These are phyloP conservation scores for Colletotrichum scovillei DNA, from an alignment of 2,329 filamentous ascomycete species.

Conservation along the genomic window DNA sequence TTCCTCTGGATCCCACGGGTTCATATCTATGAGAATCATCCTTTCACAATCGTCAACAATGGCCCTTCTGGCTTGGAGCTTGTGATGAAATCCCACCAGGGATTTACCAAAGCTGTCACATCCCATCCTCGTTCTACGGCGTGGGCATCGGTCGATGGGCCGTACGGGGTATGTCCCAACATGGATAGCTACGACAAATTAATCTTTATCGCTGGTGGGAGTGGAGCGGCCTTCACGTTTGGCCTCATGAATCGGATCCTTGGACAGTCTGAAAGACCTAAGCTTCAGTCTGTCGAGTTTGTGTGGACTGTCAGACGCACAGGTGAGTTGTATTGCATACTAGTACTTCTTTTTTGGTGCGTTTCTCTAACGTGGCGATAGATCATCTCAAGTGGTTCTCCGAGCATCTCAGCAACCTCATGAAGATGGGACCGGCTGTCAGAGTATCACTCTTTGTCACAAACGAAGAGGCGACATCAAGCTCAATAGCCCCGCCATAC, in stretches of 20 bases:
- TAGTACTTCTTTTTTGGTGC: background rate
- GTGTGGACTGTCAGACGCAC: constrained; percentile 14
- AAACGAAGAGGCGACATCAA: background rate
- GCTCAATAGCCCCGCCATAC: background rate
- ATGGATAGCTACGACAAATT: constrained; percentile 42
- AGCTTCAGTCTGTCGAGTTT: constrained; percentile 4
- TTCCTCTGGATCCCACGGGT: constrained; percentile 67
- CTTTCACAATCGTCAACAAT: constrained; percentile 64
- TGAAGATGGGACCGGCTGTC: background rate
- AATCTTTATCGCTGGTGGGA: constrained; percentile 39
- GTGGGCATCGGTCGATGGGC: constrained; percentile 62
- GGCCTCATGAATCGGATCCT: constrained; percentile 31
- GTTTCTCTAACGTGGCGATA: background rate
- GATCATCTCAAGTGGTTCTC: background rate
- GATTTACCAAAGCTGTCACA: constrained; percentile 63
- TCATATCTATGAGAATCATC: constrained; percentile 63
- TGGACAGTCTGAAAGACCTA: background rate
- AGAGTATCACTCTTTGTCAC: background rate
- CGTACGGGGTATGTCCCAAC: constrained; percentile 63
- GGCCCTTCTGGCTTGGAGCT: constrained; percentile 56
- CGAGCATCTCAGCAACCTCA: background rate
- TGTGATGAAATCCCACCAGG: constrained; percentile 60
- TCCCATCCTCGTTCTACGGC: constrained; percentile 52
- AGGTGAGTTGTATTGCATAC: background rate
- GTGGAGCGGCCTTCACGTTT: constrained; percentile 41